Base-by-base conservation (phyloP, 1,139 yeast genomes). In the Hemisphaericaspora lyxosophila region DNA sequence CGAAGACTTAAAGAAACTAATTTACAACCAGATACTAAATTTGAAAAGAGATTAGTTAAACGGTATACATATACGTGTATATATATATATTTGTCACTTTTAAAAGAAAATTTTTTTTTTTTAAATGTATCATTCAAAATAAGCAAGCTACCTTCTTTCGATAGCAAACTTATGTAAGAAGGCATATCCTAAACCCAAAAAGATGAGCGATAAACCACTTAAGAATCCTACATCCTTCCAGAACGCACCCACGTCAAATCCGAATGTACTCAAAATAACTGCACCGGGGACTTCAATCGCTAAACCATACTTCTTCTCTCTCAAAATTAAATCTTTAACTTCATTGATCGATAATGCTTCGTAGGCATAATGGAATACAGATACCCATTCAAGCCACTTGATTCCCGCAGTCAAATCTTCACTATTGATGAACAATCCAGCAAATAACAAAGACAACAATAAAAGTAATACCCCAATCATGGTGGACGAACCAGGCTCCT, bases 281-380 rank as follows among this genome's bases (percentile, higher is more conserved):
- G 98, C 97, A 5, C 98, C 98, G 0, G 98, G 98, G n/a, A 92
- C 95, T 60, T 89, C 96, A 49, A 92, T 92, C 36, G 92, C 85
- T 31, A 92, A 73, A 0, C 98, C 98, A 54, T 82, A 92, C 61
- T 92, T 92, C 57, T 82, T 82, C 57, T 92, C 98, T 47, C 80
- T 81, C 51, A 92, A 71, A 9, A 88, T 82, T 55, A 92, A 72
- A 35, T 87, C 87, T 54, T 82, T 85, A n/a, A 92, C 97, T 59
- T 92, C 98, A 58, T 92, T 92, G 38, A 92, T 90, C 2, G 90
- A 75, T 48, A 92, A 69, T 0, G 97, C 87, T 57, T 92, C 98
- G 57, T 90, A 92, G 0, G 96, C 97, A 56, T 89, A 92, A 60
- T 92, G 97, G 75, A 90, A 92, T 38, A 92, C 79, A 0, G 97